Conservation (phyloP, 768 basidiomycete genomes). For the Rhizopogon vesiculosus region DNA sequence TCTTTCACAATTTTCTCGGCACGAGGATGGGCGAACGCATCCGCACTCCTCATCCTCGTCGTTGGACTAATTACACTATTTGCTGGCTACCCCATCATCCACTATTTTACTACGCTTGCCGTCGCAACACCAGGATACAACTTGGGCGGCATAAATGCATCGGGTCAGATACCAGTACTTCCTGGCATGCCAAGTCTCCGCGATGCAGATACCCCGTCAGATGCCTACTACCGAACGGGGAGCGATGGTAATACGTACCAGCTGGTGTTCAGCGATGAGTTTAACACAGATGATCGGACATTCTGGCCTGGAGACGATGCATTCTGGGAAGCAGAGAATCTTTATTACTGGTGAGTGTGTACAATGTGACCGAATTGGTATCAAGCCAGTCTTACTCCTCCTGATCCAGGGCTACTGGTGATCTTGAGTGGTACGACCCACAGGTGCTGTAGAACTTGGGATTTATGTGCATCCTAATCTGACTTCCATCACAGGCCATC, state of each 20-base stretch:
- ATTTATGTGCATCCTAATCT: background rate
- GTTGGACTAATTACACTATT: slow-evolving; percentile 73
- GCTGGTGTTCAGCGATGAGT: slow-evolving; percentile 89
- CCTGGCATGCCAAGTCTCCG: slow-evolving; percentile 64
- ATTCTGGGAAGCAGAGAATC: slow-evolving; percentile 82
- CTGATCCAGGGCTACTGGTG: slow-evolving; percentile 51
- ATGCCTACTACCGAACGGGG: slow-evolving; percentile 53
- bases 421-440: slow-evolving; percentile 84
- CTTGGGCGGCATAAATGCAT: slow-evolving; percentile 75
- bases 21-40: slow-evolving; percentile 81
- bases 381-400: background rate
- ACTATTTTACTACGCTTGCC: slow-evolving; percentile 36
- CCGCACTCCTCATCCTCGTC: slow-evolving; percentile 65
- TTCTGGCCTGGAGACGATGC: slow-evolving; percentile 81
- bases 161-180: slow-evolving; percentile 83
- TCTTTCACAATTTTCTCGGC: slow-evolving; percentile 72
- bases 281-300: slow-evolving; percentile 65
- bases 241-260: slow-evolving; percentile 74
- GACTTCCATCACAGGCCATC: slow-evolving; percentile 38
- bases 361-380: background rate
- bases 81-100: slow-evolving; percentile 83
- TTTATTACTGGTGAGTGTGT: slow-evolving; percentile 68
- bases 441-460: slow-evolving; percentile 34
- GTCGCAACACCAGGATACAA: slow-evolving; percentile 56
- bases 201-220: slow-evolving; percentile 69